Evolutionary conservation across 352 stramenopile genomes (phyloP).

Genomic region (Pythium utonaiense): DNA sequence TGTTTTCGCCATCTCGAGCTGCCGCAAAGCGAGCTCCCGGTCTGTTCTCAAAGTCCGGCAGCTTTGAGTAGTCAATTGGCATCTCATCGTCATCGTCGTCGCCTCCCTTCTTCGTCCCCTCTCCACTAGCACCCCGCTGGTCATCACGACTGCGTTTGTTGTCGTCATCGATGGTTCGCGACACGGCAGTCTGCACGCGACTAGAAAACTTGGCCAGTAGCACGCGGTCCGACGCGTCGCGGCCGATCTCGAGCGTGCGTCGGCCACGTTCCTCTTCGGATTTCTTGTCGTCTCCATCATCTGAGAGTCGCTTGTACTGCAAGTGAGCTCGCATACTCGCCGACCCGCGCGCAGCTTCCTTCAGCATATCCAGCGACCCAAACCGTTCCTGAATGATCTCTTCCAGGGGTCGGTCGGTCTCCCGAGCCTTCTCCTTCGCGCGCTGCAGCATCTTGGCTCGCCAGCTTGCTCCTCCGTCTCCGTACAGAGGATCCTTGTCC

Average conservation of each 20-base stretch:
- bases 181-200: constrained; percentile 51
- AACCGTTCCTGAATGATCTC: constrained; percentile 62
- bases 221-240: constrained; percentile 57
- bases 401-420: constrained; percentile 52
- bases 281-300: constrained; percentile 22
- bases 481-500: constrained; percentile 35
- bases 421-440: constrained; percentile 52
- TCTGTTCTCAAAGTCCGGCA: constrained; percentile 65
- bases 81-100: constrained; percentile 37
- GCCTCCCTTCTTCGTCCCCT: neutral
- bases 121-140: neutral
- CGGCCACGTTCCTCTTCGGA: constrained; percentile 12
- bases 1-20: constrained; percentile 24
- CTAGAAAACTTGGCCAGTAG: constrained; percentile 60
- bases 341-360: constrained; percentile 45
- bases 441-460: constrained; percentile 79
- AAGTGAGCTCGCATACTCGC: constrained; percentile 56
- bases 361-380: constrained; percentile 47
- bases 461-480: constrained; percentile 80
- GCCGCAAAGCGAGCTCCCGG: constrained; percentile 21
- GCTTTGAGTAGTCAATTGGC: constrained; percentile 76
- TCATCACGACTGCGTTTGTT: neutral
- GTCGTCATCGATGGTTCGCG: constrained; percentile 27
- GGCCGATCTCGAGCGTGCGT: constrained; percentile 33
- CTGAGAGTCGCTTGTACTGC: constrained; percentile 55